Base-by-base conservation (phyloP, 768 basidiomycete genomes). In the Trametes elegans region DNA sequence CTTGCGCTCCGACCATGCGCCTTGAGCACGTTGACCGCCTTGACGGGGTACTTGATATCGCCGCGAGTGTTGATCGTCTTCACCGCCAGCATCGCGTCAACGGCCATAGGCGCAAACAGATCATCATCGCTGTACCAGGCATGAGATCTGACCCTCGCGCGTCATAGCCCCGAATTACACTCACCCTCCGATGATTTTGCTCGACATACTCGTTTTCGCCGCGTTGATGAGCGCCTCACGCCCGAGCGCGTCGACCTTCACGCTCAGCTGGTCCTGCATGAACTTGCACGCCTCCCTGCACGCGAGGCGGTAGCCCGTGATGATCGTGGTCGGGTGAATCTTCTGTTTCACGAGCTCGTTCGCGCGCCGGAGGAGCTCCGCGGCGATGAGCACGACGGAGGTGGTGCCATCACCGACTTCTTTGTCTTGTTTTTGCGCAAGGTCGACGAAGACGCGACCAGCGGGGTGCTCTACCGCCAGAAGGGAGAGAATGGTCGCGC, bases 381-480 rank as follows among this genome's bases (percentile, higher is more conserved):
- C 94, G 49, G 95, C 95, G 68, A 99, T 82, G 63, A 99, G 91
- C 43, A 99, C 97, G 38, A 99, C 97, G 21, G 94, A 98, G 3
- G 97, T 99, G 7, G 97, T 99, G 13, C 97, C 97, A 74, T 99
- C 97, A 32, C 97, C 97, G 9, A 99, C 97, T 73, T 99, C 97
- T 70, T 95, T 97, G 72, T 99, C 97, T 73, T 98, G 95, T 67
- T 98, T 98, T 73, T 98, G 95, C 2, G 97, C 94, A 40, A 99
- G 89, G 72, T 98, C 94, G 42, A 98, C 95, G 61, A 99, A 93
- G 59, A 99, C 94, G 60, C 92, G 88, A 19, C 94, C 97, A 4
- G 97, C 97, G 24, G 97, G 97, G 68, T 98, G 93, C 65, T 97
- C 93, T 40, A 99, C 95, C 14, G 93, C 85, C 35, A 98, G 78